Evolutionary conservation across 306 rosid species (phyloP), one percentile per base, ranked within the genome.

Genomic region (Begonia peltatifolia): DNA sequence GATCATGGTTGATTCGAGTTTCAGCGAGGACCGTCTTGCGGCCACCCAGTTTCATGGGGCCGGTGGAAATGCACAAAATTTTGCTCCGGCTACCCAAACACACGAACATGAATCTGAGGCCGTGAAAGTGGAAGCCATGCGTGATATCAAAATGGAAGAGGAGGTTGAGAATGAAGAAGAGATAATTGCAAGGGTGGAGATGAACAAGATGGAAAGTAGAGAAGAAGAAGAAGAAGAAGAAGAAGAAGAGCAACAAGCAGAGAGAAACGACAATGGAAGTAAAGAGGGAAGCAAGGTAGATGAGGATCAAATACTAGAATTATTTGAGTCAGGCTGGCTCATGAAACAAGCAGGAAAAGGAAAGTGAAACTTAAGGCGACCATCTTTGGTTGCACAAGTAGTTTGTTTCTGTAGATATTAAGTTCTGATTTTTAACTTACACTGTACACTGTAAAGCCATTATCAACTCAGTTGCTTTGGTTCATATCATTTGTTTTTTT

Each of bases 311-410:
- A 56, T 87, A 52, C n/a, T 79, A 12, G 67, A 69, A 12, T 60
- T 87, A 81, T 83, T 87, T 1, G 96, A 87, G 54, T 64, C 75
- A 2, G 76, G 78, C 35, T 81, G 94, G 92, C 76, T 72, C 17
- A 76, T 52, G 94, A 74, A 62, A 6, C 56, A 68, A 9, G 57
- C 66, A 10, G 10, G 10, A 13, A 53, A 23, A 18, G 48, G 13
- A 3, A 50, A 50, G 61, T 35, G 46, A 46, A 35, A 14, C 20
- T 3, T 11, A 14, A 9, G 53, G 53, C 6, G 1, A 2, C 16
- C 16, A 9, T 49, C 23, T n/a, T 10, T 12, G 14, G 48, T 12
- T 10, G 14, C 3, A 92, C 87, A 76, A 50, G 41, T 76, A 88
- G 80, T 73, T 57, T 58, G 77, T 78, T 82, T 71, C 54, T 44